Conservation (phyloP, 441 rosid genomes). For the Lagerstroemia fauriei region DNA sequence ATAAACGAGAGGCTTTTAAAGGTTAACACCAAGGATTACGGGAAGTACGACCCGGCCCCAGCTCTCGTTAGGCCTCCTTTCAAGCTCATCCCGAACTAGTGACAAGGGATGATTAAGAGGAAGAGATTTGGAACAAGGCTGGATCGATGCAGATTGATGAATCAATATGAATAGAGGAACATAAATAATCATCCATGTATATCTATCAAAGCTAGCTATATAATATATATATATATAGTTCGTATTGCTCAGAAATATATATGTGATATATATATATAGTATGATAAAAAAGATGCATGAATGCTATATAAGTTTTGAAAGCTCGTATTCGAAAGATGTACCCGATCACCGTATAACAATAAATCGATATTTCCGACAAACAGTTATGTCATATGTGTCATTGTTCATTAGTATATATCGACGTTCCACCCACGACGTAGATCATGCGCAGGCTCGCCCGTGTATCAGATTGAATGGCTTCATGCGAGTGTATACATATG, state of each 20-base stretch:
- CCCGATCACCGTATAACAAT: background rate
- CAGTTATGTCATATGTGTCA: too few species aligned
- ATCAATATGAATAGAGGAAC: background rate
- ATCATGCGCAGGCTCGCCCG: too few species aligned
- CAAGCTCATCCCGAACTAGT: slow-evolving; percentile 91
- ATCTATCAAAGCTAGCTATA: background rate
- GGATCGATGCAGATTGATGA: background rate
- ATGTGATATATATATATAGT: background rate
- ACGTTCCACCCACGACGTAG: too few species aligned
- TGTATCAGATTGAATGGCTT: too few species aligned
- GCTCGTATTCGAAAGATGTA: background rate
- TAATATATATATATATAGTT: slow-evolving; percentile 7
- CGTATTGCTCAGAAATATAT: background rate
- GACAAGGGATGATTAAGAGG: too few species aligned
- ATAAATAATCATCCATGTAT: background rate
- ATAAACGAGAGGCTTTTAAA: slow-evolving; percentile 70
- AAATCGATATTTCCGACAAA: too few species aligned
- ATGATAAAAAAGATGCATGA: background rate
- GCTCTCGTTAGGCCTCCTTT: slow-evolving; percentile 81
- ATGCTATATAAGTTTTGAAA: slow-evolving; percentile 31
- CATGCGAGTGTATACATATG: too few species aligned
- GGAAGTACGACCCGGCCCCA: slow-evolving; percentile 64
- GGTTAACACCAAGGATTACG: slow-evolving; percentile 69
- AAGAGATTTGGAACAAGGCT: background rate
- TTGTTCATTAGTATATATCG: too few species aligned